Percentiles rank a stretch among this genome's conserved stretches.
Evolutionary conservation across 23 red algal species (phyloP).

Genomic region (Gracilaria domingensis): DNA sequence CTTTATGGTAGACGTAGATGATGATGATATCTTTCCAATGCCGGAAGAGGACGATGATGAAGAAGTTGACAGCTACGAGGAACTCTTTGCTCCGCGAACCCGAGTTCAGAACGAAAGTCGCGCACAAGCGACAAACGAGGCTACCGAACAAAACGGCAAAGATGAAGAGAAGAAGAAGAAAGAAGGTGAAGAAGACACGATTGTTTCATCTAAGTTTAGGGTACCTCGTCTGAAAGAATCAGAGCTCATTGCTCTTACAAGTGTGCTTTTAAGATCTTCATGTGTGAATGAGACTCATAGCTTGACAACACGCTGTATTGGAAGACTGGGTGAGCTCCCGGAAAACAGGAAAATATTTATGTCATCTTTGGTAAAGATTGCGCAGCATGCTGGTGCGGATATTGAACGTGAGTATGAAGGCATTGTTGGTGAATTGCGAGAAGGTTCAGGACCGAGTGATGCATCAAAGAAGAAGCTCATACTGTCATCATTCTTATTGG

Average conservation of each 20-base stretch:
- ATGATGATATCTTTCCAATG: slow-evolving; percentile 29
- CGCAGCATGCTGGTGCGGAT: slow-evolving; percentile 22
- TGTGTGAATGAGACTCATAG: slow-evolving; percentile 48
- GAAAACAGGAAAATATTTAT: slow-evolving; percentile 42
- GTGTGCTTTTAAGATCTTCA: slow-evolving; percentile 37
- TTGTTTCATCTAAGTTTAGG: slow-evolving; percentile 37
- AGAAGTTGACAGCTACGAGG: slow-evolving; percentile 36
- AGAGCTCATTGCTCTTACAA: slow-evolving; percentile 55
- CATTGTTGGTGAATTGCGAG: slow-evolving; percentile 16
- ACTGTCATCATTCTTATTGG: slow-evolving; percentile 44
- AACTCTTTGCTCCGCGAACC: not conserved
- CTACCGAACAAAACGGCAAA: not conserved
- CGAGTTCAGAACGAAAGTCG: not conserved
- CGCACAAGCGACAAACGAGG: not conserved
- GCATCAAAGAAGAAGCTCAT: not conserved
- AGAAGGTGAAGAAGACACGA: slow-evolving; percentile 10
- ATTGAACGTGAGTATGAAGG: slow-evolving; percentile 39
- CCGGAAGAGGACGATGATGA: slow-evolving; percentile 41
- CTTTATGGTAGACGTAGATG: slow-evolving; percentile 41
- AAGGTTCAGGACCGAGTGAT: not conserved
- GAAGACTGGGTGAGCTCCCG: slow-evolving; percentile 34
- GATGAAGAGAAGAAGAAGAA: slow-evolving; percentile 32
- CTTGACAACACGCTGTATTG: slow-evolving; percentile 33
- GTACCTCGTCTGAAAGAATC: slow-evolving; percentile 48
- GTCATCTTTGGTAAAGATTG: slow-evolving; percentile 58